These are phyloP conservation scores for Inonotus obliquus DNA, from an alignment of 1,284 basidiomycete species.

Conservation along the genomic window DNA sequence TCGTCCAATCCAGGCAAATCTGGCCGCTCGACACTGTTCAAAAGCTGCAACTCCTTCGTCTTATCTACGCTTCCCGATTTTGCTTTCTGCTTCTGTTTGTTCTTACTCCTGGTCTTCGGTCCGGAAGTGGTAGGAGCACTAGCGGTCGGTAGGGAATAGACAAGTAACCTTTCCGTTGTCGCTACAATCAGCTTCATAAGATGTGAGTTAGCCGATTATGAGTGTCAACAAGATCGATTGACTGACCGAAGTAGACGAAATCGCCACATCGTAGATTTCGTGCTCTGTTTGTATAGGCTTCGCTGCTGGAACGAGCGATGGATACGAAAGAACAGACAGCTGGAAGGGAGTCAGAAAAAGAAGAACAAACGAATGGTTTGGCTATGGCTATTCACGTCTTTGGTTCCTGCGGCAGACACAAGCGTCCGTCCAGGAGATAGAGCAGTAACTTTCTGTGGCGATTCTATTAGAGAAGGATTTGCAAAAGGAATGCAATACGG, in stretches of 20 bases:
- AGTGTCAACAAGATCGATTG: not conserved
- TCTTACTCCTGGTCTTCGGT: constrained; percentile 30
- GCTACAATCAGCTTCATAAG: constrained; percentile 54
- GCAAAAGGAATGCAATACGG: not conserved
- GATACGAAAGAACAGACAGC: constrained; percentile 68
- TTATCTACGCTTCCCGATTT: constrained; percentile 19
- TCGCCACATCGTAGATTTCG: constrained; percentile 73
- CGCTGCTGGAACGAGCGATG: constrained; percentile 50
- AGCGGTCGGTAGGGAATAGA: constrained; percentile 44
- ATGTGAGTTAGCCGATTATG: constrained; percentile 4
- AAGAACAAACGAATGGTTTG: not conserved
- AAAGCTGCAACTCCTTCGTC: constrained; percentile 36
- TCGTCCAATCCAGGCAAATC: constrained; percentile 40
- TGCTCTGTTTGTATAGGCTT: constrained; percentile 47
- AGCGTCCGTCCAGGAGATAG: constrained; percentile 61
- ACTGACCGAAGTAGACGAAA: constrained; percentile 48
- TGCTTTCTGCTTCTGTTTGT: constrained; percentile 43
- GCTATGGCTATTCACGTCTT: constrained; percentile 46
- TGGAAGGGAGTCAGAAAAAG: constrained; percentile 28
- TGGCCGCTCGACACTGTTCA: constrained; percentile 53
- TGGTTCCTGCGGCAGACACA: constrained; percentile 58
- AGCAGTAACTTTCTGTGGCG: constrained; percentile 67
- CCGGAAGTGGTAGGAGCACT: constrained; percentile 17
- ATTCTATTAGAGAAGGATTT: constrained; percentile 15
- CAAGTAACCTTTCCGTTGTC: constrained; percentile 55